Evolutionary conservation across 306 rosid species (phyloP).

Genomic region (Dalbergia cochinchinensis): DNA sequence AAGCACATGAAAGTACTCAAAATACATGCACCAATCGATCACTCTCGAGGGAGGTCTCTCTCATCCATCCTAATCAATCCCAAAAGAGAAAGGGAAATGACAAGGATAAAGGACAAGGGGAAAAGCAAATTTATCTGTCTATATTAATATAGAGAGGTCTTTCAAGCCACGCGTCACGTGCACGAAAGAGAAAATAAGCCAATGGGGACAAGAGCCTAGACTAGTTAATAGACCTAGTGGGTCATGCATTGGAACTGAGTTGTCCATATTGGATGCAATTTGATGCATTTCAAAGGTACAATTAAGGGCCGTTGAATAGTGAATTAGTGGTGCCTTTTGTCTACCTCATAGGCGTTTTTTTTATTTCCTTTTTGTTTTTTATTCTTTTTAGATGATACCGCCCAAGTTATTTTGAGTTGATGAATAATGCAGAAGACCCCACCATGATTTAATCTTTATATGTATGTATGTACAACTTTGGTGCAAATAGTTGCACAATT

Average conservation of each 20-base stretch:
- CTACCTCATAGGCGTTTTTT: neutral
- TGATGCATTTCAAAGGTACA: slow-evolving; percentile 23
- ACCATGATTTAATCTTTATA: slow-evolving; percentile 43
- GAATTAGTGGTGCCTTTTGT: neutral
- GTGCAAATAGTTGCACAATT: neutral
- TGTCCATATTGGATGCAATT: neutral
- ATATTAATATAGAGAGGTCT: slow-evolving; percentile 29
- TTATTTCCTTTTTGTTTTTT: neutral
- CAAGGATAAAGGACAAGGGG: neutral
- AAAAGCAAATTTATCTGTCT: neutral
- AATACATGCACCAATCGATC: neutral
- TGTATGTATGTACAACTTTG: slow-evolving; percentile 21
- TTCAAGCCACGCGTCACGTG: slow-evolving; percentile 39
- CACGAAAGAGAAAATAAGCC: slow-evolving; percentile 9
- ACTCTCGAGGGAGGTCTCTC: neutral
- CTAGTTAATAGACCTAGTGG: neutral
- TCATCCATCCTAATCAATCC: slow-evolving; percentile 20
- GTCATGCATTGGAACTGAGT: neutral
- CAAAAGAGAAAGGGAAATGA: neutral
- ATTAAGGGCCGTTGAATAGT: slow-evolving; percentile 43
- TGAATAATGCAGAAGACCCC: slow-evolving; percentile 36
- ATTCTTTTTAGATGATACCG: neutral
- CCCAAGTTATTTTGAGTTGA: slow-evolving; percentile 26
- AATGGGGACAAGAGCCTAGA: neutral
- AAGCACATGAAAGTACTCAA: slow-evolving; percentile 2